These are phyloP conservation scores for Fusarium chlamydosporum DNA, from an alignment of 2,329 filamentous ascomycete genomes.

Conservation along the genomic window DNA sequence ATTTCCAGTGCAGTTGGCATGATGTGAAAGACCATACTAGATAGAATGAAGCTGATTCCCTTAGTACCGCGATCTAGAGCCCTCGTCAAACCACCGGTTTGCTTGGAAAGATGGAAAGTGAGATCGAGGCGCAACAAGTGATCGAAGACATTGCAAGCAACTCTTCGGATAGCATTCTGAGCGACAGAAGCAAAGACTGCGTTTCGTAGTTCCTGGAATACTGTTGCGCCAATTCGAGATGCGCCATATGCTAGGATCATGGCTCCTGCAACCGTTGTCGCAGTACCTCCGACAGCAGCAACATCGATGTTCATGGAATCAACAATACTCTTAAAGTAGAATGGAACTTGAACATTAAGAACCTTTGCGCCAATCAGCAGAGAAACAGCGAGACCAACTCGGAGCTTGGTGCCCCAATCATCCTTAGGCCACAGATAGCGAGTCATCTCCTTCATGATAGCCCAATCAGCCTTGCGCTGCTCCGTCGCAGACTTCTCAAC, in stretches of 20 bases:
- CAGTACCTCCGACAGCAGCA: constrained; percentile 86
- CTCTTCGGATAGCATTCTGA: constrained; percentile 93
- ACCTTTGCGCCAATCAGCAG: constrained; percentile 92
- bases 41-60: constrained; percentile 96
- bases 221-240: constrained; percentile 86
- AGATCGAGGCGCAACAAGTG: constrained; percentile 91
- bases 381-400: constrained; percentile 86
- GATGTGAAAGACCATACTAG: constrained; percentile 98
- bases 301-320: constrained; percentile 98
- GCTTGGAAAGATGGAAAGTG: constrained; percentile 92
- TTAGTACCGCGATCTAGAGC: constrained; percentile 98
- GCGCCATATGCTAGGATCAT: constrained; percentile 95
- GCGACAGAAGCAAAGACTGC: constrained; percentile 97
- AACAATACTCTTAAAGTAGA: constrained; percentile 98
- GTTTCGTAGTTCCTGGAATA: constrained; percentile 95
- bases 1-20: constrained; percentile 95
- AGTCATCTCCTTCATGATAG: constrained; percentile 98
- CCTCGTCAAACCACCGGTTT: constrained; percentile 93
- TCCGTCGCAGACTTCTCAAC: constrained; percentile 75
- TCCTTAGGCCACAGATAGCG: constrained; percentile 97
- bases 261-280: constrained; percentile 87
- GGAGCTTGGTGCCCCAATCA: constrained; percentile 77
- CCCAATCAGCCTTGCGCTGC: constrained; percentile 97
- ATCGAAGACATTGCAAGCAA: constrained; percentile 92
- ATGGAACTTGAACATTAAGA: constrained; percentile 96